Base-by-base conservation (phyloP, 1,284 basidiomycete species). In the Bondarzewia mesenterica region DNA sequence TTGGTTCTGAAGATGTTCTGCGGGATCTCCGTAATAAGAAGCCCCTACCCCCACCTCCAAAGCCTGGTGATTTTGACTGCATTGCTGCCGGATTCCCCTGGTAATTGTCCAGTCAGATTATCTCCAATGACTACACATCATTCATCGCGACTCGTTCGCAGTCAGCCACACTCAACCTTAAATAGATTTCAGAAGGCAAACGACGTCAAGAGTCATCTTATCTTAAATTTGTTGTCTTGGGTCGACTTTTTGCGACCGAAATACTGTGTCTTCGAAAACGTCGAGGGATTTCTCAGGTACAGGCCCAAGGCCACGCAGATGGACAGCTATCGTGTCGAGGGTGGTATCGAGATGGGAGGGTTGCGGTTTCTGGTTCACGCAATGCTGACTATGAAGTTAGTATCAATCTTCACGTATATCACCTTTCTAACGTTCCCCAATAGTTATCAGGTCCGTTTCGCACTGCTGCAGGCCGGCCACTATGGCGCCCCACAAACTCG, bases 11-110 rank as follows among this genome's bases (percentile, higher is more conserved):
- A 0, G 63, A 61, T 12, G 69, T 72, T 42, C 64, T 75, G n/a
- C 66, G 60, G 37, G 63, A 55, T 20, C 40, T 57, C 5, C 38
- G 64, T 44, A 57, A 67, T 15, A n/a, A n/a, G n/a, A 57, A 53
- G 7, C 58, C 58, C 7, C 52, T 78, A 7, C 74, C 73, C 6
- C 58, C 62, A 7, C 73, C 75, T 21, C 76, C 75, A 2, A 65
- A 64, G 37, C 74, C 71, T 4, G 72, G 69, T 15, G 70, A 79
- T 3, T 73, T 85, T 39, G 74, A 85, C 43, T 71, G 78, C 27
- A 70, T 89, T 20, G 62, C 77, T 15, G 74, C 80, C 10, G 86
- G 87, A 0, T 84, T 89, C 56, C 86, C 86, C 44, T 89, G 87
- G 85, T 82, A 60, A n/a, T 45, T 67, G 46, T n/a, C 32, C 18